Conservation (phyloP, 2,329 filamentous ascomycete genomes). For the Pseudocercospora crystallina region DNA sequence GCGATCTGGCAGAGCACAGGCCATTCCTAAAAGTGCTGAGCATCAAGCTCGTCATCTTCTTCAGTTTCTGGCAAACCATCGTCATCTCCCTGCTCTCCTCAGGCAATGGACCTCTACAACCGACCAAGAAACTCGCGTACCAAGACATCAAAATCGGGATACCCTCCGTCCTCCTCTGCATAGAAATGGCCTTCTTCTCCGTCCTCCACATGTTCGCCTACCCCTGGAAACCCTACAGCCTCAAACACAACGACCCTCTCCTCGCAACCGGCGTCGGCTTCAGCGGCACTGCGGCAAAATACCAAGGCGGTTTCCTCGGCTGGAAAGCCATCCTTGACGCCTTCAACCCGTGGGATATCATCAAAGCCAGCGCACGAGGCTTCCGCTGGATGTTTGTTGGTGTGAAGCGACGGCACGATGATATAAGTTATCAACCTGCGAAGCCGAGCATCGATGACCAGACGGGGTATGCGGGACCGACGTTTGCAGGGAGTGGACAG, state of each 20-base stretch:
- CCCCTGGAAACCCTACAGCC: constrained; percentile 68
- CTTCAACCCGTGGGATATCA: constrained; percentile 77
- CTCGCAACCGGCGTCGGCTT: constrained; percentile 25
- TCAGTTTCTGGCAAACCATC: constrained; percentile 81
- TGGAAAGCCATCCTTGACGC: constrained; percentile 67
- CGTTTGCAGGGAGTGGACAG: constrained; percentile 21
- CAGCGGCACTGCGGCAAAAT: constrained; percentile 36
- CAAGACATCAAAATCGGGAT: constrained; percentile 80
- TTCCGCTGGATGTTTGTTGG: constrained; percentile 80
- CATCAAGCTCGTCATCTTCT: constrained; percentile 88
- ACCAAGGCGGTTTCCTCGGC: constrained; percentile 65
- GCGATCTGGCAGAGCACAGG: constrained; percentile 65
- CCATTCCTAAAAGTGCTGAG: constrained; percentile 79
- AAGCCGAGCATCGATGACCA: constrained; percentile 17
- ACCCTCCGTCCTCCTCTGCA: constrained; percentile 71
- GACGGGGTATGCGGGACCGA: constrained; percentile 24
- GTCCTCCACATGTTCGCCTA: constrained; percentile 81
- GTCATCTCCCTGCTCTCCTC: constrained; percentile 61
- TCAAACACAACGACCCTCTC: constrained; percentile 35
- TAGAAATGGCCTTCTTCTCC: constrained; percentile 82
- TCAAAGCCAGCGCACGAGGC: constrained; percentile 75
- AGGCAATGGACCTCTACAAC: constrained; percentile 62
- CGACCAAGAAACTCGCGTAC: constrained; percentile 63
- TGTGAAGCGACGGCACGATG: constrained; percentile 55
- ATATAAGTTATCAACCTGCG: constrained; percentile 40